These are phyloP conservation scores for Hyphochytrium catenoides DNA, from an alignment of 352 stramenopile species.

Conservation along the genomic window DNA sequence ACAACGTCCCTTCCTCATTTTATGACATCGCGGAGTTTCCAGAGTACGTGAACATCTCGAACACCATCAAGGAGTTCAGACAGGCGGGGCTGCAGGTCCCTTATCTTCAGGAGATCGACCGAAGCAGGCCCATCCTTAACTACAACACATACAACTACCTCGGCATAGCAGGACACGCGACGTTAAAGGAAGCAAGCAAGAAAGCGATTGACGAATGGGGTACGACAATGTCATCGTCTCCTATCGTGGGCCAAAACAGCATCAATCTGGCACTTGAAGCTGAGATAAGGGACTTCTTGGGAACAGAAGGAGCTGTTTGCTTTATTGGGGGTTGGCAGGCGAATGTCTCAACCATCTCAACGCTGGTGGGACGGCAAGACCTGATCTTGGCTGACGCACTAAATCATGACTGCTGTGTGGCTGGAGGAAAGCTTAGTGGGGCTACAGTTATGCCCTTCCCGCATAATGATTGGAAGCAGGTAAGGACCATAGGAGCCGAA, in stretches of 20 bases:
- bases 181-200: constrained; percentile 24
- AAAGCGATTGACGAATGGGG: constrained; percentile 32
- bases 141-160: constrained; percentile 67
- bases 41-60: constrained; percentile 27
- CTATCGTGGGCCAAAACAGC: constrained; percentile 40
- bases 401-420: constrained; percentile 54
- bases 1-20: no score
- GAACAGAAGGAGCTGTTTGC: constrained; percentile 22
- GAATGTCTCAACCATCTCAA: constrained; percentile 46
- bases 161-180: constrained; percentile 27
- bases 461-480: constrained; percentile 36
- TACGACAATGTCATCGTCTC: constrained; percentile 47
- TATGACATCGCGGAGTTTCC: constrained; percentile 35
- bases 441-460: constrained; percentile 47
- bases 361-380: constrained; percentile 34
- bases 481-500: no score
- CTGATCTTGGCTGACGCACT: constrained; percentile 46
- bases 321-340: constrained; percentile 44
- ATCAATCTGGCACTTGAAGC: constrained; percentile 38
- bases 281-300: constrained; percentile 30
- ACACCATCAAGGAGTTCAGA: constrained; percentile 44
- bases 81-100: constrained; percentile 21
- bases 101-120: neutral
- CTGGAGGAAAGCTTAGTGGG: constrained; percentile 33
- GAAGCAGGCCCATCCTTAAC: constrained; percentile 18